Base-by-base conservation (phyloP, 1,284 basidiomycete species). In the Heterobasidion annosum region DNA sequence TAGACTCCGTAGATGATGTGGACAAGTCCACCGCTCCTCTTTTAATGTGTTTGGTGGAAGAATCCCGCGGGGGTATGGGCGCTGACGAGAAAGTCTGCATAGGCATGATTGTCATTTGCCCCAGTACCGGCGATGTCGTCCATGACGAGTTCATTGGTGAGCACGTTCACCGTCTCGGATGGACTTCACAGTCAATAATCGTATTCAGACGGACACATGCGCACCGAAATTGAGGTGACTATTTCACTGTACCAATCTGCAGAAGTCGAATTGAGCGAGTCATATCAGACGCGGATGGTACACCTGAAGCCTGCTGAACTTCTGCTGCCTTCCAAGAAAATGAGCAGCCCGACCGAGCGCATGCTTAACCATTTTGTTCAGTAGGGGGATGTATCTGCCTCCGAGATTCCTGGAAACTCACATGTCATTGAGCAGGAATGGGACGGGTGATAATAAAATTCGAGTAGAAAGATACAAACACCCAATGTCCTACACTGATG, bases 91-190 rank as follows among this genome's bases (percentile, higher is more conserved):
- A 72, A 32, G 81, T 91, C 1, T 70, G 66, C 5, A 77, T 98
- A 48, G 88, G 85, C 1, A 73, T 98, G 65, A 78, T 97, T 49
- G 82, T 84, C 16, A 85, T 98, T 15, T 83, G 85, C 52, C 91
- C 93, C 0, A 85, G 85, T 51, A 97, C 93, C 0, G 95, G 95
- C 1, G 90, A 95, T 60, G 85, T 98, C 1, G 74, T 93, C 0
- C 98, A 91, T 82, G 96, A 99, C 63, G 82, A 91, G 59, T 97
- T 94, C 64, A 77, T 88, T 52, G 91, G 91, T 87, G 58, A 56
- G 3, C 35, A 37, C 48, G 53, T 42, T 2, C 10, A 4, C 15
- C 13, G 48, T 53, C n/a, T 57, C 62, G 37, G 48, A 51, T 1
- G 44, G 37, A 4, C n/a, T 33, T 33, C 12, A 15, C 8, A 40